phyloP scores from a whole-genome alignment of 1,139 yeast species.

The Yamadazyma sp. region DNA sequence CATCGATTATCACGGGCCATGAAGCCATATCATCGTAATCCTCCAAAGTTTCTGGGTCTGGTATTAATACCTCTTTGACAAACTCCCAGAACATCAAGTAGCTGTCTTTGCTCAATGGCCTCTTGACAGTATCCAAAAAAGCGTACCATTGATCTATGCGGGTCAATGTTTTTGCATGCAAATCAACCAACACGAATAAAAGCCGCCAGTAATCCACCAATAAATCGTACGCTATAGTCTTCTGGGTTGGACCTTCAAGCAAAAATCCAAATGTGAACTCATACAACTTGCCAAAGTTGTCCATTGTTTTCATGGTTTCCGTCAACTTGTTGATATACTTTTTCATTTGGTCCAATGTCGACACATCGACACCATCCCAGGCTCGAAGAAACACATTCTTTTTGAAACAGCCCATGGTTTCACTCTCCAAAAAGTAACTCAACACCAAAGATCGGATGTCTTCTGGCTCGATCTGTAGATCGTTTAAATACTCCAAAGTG shows the following conservation, averaged over 20 bases:
- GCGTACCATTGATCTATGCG: conserved; percentile 52
- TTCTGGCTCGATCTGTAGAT: conserved; percentile 70
- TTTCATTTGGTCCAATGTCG: conserved; percentile 51
- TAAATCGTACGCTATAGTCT: conserved; percentile 57
- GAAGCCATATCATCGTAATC: conserved; percentile 78
- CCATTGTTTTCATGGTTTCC: conserved; percentile 9
- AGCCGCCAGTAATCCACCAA: conserved; percentile 81
- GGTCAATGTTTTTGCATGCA: conserved; percentile 14
- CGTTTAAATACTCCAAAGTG: conserved; percentile 64
- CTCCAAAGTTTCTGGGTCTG: conserved; percentile 48
- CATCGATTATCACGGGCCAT: conserved; percentile 92
- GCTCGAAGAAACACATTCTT: conserved; percentile 48
- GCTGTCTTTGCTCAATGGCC: conserved; percentile 63
- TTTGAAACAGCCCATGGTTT: conserved; percentile 62
- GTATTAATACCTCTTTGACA: conserved; percentile 47
- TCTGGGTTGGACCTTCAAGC: conserved; percentile 56
- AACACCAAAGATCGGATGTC: conserved; percentile 68
- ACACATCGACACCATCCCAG: conserved; percentile 49
- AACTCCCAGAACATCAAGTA: conserved; percentile 86
- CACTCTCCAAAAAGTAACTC: conserved; percentile 66
- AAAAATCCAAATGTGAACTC: conserved; percentile 69
- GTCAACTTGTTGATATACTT: conserved; percentile 33
- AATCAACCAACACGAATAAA: conserved; percentile 39
- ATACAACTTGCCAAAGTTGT: conserved; percentile 43
- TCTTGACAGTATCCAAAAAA: conserved; percentile 33